A percentile compares a stretch with the other conserved stretches of the same genome.
Conservation (phyloP, 352 stramenopile genomes). For the Peronospora destructor region DNA sequence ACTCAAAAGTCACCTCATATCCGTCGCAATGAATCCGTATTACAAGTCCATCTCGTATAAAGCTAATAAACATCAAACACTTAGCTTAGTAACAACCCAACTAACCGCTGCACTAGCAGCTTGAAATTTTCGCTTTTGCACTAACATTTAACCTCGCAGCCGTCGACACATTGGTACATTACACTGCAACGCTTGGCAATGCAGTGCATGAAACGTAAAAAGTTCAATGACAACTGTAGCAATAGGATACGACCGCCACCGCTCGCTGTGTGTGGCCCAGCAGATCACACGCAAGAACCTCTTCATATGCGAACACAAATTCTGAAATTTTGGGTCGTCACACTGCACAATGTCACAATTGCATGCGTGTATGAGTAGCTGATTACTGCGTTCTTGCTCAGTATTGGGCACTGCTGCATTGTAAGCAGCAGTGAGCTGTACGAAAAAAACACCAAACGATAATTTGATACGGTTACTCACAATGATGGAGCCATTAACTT, state of each 20-base stretch:
- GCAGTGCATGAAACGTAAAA: constrained; percentile 45
- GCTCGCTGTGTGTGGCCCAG: constrained; percentile 51
- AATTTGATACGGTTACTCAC: background rate
- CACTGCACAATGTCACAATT: constrained; percentile 41
- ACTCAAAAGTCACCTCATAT: no score
- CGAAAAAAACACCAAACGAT: background rate
- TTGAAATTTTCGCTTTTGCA: no score
- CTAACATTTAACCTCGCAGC: constrained; percentile 28
- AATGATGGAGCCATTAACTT: background rate
- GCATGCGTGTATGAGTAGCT: constrained; percentile 50
- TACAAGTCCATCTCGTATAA: no score
- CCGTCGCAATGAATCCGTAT: no score
- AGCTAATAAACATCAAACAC: no score
- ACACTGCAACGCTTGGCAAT: constrained; percentile 34
- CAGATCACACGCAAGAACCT: constrained; percentile 45
- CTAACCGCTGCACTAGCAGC: no score
- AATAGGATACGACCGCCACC: constrained; percentile 37
- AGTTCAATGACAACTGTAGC: constrained; percentile 32
- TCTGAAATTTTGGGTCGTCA: constrained; percentile 23
- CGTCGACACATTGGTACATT: constrained; percentile 40
- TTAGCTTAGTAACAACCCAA: no score
- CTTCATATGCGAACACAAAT: constrained; percentile 55
- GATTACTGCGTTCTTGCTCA: constrained; percentile 29
- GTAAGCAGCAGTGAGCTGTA: constrained; percentile 13
- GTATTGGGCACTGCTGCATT: constrained; percentile 5